Evolutionary conservation across 768 basidiomycete genomes (phyloP), one percentile per base, ranked within the genome.

Genomic region (Boletellus ananas): DNA sequence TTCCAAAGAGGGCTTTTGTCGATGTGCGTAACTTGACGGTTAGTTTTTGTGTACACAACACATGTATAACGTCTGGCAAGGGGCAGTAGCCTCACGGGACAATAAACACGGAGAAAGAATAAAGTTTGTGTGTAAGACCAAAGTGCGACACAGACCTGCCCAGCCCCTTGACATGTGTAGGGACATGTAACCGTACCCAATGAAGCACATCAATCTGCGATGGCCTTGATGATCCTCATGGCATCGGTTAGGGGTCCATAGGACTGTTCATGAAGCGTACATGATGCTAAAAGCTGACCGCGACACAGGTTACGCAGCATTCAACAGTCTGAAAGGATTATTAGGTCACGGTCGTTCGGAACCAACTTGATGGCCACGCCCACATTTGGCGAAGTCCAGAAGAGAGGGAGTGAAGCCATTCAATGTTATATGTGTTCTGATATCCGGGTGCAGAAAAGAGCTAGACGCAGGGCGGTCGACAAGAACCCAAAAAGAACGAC

Each of bases 361-460:
- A 35, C 83, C 81, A 59, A 85, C n/a, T n/a, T n/a, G 79, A 6
- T 80, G 78, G 10, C 74, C 73, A 6, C 69, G 61, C 12, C 72
- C 74, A 51, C 69, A 66, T 64, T 78, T 78, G 59, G 65, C 69
- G 64, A 83, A 81, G 11, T 76, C 73, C 27, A 81, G 78, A n/a
- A 77, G 64, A 37, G 84, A 64, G 3, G 80, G 80, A 47, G 79
- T 71, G 17, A 85, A 78, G 52, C 84, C 84, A 38, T 69, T 70
- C 42, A 85, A 64, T 1, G 73, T 75, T 1, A 78, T 70, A 60
- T 84, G 81, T 31, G 67, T 66, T 44, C 78, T 65, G 38, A 87
- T 57, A 47, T 81, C 78, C 8, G 81, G 79, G 59, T 86, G 82
- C 29, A 86, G 70, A 63, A 86, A 84, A 64, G 75, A 85, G 68